phyloP scores from a whole-genome alignment of 2,329 filamentous ascomycete genomes.

The Cladorrhinum sp. region DNA sequence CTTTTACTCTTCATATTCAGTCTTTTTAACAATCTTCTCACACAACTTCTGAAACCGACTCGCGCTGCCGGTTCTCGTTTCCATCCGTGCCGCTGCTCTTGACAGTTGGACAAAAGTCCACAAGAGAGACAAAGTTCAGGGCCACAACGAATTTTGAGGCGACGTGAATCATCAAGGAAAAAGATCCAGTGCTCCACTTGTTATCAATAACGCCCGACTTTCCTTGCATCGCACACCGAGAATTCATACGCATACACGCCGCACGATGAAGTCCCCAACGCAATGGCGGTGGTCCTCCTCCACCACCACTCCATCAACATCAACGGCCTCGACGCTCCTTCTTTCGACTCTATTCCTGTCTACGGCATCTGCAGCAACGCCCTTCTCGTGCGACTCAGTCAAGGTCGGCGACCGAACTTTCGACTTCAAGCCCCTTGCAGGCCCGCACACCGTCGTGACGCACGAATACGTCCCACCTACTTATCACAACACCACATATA shows the following conservation, averaged over 20 bases:
- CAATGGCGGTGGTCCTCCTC: neutral
- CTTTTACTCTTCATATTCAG: neutral
- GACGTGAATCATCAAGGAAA: neutral
- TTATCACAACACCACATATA: conserved; percentile 74
- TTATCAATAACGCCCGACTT: neutral
- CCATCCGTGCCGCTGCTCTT: neutral
- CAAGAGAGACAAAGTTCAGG: neutral
- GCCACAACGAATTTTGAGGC: neutral
- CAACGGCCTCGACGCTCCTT: neutral
- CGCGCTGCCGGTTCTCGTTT: neutral
- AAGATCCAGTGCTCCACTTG: no score
- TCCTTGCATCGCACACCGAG: neutral
- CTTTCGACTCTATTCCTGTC: neutral
- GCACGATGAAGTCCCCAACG: neutral
- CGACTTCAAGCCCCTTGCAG: conserved; percentile 61
- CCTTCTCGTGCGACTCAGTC: conserved; percentile 62
- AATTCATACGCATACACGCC: neutral
- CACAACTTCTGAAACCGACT: neutral
- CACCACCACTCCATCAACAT: neutral
- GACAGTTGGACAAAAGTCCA: neutral
- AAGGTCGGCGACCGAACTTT: conserved; percentile 58
- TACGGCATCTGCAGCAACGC: conserved; percentile 39
- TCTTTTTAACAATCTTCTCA: neutral
- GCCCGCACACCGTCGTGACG: conserved; percentile 67
- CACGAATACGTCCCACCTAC: conserved; percentile 50